Conservation (phyloP, 257 asterid genomes). For the Eustoma russellianum region DNA sequence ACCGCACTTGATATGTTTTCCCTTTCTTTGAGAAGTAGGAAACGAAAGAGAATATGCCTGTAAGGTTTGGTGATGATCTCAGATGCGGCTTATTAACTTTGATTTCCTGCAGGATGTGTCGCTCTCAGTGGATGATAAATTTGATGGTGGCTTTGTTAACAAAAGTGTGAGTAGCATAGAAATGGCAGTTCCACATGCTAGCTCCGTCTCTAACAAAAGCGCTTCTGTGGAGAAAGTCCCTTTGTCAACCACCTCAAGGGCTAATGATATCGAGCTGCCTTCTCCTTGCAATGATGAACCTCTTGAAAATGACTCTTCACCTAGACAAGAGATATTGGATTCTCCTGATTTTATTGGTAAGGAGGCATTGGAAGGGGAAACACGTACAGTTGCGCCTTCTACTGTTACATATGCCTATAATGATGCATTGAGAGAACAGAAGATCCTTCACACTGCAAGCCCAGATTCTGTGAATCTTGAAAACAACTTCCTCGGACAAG, state of each 20-base stretch:
- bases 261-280: constrained; percentile 21
- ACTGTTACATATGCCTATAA: constrained; percentile 8
- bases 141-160: constrained; percentile 12
- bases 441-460: constrained; percentile 17
- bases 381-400: constrained; percentile 6
- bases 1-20: too few relatives aligned
- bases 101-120: constrained; percentile 32
- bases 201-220: constrained; percentile 17
- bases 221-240: constrained; percentile 15
- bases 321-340: constrained; percentile 3
- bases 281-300: constrained; percentile 19
- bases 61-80: too few relatives aligned
- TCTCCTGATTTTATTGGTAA: constrained; percentile 13
- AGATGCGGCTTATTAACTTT: neutral
- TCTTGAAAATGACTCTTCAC: constrained; percentile 11
- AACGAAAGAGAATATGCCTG: too few relatives aligned
- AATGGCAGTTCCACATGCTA: constrained; percentile 17
- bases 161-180: constrained; percentile 13
- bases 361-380: constrained; percentile 31
- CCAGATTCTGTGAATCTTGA: constrained; percentile 22
- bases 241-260: constrained; percentile 14
- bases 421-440: constrained; percentile 15
- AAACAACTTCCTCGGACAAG: constrained; percentile 15
- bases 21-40: too few relatives aligned
- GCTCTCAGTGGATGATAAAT: constrained; percentile 22